Evolutionary conservation across 2,329 filamentous ascomycete genomes (phyloP), one percentile per base, ranked within the genome.

Genomic region (Colletotrichum orchidophilum): DNA sequence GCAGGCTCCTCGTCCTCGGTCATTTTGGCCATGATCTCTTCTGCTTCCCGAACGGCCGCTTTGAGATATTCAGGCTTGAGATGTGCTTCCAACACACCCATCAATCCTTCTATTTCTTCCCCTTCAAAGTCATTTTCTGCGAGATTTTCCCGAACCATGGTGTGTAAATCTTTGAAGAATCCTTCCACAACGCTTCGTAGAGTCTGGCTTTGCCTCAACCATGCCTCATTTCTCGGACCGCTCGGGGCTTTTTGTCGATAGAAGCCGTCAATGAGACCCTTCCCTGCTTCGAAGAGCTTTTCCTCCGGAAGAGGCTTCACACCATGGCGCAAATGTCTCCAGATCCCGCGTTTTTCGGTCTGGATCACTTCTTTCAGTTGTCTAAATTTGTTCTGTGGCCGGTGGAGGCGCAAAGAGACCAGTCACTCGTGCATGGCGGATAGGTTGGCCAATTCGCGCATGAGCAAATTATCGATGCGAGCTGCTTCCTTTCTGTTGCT

Each of bases 361-460:
- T 8, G 18, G 21, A 0, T 2, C 39, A 21, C 39, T 1, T 46
- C 39, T 9, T 46, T 0, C 9, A 21, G 0, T n/a, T 9, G 3
- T 8, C 39, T 21, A 2, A 6, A 15, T 12, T n/a, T 52, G 21
- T 24, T 52, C 1, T 0, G 24, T 21, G 49, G 21, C 13, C 49
- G 49, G 26, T 52, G 24, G n/a, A 26, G n/a, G 0, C 49, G 2
- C 6, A 24, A 52, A 52, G 49, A 52, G 3, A 3, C n/a, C 13
- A 26, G 21, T 15, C 1, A 24, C 49, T 52, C 24, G 21, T 4
- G 13, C 3, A 52, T 15, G 24, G 49, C 49, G 1, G n/a, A 52
- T 7, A 52, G 24, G n/a, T 52, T n/a, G 0, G 49, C 24, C 24
- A 26, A 9, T 8, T 52, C n/a, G 49, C 49, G 49, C 49, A 52